phyloP scores from a whole-genome alignment of 805 yeast species.

The Hanseniaspora valbyensis region DNA sequence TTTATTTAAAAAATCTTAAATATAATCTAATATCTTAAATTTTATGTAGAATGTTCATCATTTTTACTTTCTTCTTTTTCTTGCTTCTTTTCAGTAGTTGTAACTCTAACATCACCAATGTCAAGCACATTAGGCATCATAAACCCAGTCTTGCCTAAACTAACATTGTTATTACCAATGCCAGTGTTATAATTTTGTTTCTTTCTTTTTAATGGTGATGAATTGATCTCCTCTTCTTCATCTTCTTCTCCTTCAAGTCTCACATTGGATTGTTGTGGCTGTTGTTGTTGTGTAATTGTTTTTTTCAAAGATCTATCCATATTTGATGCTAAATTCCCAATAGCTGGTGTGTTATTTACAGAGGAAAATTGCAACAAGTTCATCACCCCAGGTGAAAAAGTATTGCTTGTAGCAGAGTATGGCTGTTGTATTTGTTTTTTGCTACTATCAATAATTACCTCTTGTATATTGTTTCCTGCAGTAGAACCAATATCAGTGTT shows the following conservation, averaged over 20 bases:
- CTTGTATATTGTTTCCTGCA: slow-evolving; percentile 18
- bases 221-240: slow-evolving; percentile 5
- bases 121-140: slow-evolving; percentile 11
- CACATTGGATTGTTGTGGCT: slow-evolving; percentile 3
- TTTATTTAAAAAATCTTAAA: no score
- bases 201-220: slow-evolving; percentile 12
- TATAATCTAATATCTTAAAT: no score
- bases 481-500: slow-evolving; percentile 3
- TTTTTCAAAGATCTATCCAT: slow-evolving; percentile 4
- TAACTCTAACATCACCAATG: not conserved
- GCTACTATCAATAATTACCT: slow-evolving; percentile 10
- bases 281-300: not conserved
- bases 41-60: no score
- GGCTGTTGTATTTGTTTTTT: slow-evolving; percentile 19
- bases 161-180: not conserved
- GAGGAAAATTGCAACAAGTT: slow-evolving; percentile 72
- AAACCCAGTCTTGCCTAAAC: not conserved
- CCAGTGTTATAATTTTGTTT: not conserved
- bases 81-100: not conserved
- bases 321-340: not conserved
- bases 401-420: slow-evolving; percentile 19
- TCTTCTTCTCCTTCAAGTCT: not conserved
- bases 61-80: not conserved
- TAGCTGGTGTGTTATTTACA: slow-evolving; percentile 29
- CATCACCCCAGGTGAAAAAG: slow-evolving; percentile 82